Evolutionary conservation across 805 yeast genomes (phyloP).

Genomic region (Kodamaea laetipori): DNA sequence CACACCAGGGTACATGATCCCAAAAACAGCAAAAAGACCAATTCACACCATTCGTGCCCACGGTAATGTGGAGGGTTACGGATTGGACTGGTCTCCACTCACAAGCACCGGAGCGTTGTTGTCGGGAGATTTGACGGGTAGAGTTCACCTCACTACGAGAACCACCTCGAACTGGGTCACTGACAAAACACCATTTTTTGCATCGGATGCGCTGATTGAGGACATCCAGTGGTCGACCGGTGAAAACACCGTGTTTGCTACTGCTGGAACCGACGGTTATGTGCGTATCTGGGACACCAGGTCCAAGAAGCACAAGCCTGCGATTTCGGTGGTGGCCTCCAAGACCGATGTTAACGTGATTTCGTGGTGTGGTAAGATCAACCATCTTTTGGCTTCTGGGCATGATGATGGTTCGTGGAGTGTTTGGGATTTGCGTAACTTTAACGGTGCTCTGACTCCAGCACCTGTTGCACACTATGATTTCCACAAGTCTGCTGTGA

Average conservation of each 20-base stretch:
- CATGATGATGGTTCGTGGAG: slow-evolving; percentile 98
- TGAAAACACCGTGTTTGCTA: slow-evolving; percentile 92
- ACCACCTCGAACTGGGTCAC: slow-evolving; percentile 81
- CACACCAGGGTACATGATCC: slow-evolving; percentile 80
- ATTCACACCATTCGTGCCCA: slow-evolving; percentile 78
- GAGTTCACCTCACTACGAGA: slow-evolving; percentile 76
- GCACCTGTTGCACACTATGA: slow-evolving; percentile 92
- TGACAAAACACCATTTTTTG: slow-evolving; percentile 76
- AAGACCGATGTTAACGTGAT: slow-evolving; percentile 87
- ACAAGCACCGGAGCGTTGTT: slow-evolving; percentile 76
- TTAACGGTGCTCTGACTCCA: slow-evolving; percentile 55
- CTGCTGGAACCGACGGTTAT: slow-evolving; percentile 89
- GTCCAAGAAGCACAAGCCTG: slow-evolving; percentile 88
- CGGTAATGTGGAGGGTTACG: slow-evolving; percentile 97
- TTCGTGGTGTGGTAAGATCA: slow-evolving; percentile 89
- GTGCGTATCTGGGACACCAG: slow-evolving; percentile 97
- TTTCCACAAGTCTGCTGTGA: slow-evolving; percentile 92
- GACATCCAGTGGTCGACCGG: slow-evolving; percentile 96
- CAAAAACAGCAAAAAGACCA: slow-evolving; percentile 78
- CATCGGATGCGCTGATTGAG: slow-evolving; percentile 78
- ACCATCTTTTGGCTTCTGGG: slow-evolving; percentile 88
- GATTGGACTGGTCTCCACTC: slow-evolving; percentile 94
- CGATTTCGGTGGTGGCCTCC: slow-evolving; percentile 80
- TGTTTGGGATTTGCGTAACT: slow-evolving; percentile 94
- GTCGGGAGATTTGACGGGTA: slow-evolving; percentile 87